These are phyloP conservation scores for Clavispora santaluciae DNA, from an alignment of 805 yeast genomes.

Conservation along the genomic window DNA sequence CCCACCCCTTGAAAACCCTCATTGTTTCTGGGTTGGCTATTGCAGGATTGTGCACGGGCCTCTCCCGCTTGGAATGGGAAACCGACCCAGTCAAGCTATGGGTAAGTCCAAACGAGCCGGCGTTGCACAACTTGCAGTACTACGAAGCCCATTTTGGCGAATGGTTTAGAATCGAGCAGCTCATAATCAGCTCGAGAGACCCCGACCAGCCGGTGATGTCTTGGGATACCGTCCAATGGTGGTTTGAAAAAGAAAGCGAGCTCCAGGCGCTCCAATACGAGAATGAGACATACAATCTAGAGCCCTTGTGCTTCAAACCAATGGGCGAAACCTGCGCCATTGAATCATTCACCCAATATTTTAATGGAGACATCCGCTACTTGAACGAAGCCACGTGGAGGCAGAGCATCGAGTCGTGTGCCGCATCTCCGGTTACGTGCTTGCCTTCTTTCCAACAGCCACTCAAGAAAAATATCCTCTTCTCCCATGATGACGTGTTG, in stretches of 20 bases:
- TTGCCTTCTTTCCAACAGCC: slow-evolving; percentile 92
- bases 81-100: slow-evolving; percentile 78
- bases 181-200: slow-evolving; percentile 55
- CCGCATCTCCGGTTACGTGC: slow-evolving; percentile 81
- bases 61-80: slow-evolving; percentile 54
- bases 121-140: slow-evolving; percentile 58
- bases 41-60: slow-evolving; percentile 47
- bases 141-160: slow-evolving; percentile 87
- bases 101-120: slow-evolving; percentile 79
- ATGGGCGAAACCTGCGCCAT: slow-evolving; percentile 73
- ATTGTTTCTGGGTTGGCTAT: slow-evolving; percentile 26
- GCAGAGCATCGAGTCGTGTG: slow-evolving; percentile 50
- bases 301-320: slow-evolving; percentile 81
- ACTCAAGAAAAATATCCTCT: slow-evolving; percentile 61
- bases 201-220: slow-evolving; percentile 56
- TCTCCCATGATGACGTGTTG: slow-evolving; percentile 48
- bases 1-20: slow-evolving; percentile 44
- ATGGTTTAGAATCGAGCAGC: slow-evolving; percentile 83
- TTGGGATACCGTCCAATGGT: slow-evolving; percentile 76
- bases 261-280: slow-evolving; percentile 24
- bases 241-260: slow-evolving; percentile 75
- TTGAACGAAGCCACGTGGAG: slow-evolving; percentile 56
- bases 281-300: slow-evolving; percentile 27
- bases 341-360: slow-evolving; percentile 87
- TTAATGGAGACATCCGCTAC: slow-evolving; percentile 53